Percentiles rank a stretch among this genome's conserved stretches.
Conservation (phyloP, 805 yeast genomes). For the Saturnispora zaruensis region DNA sequence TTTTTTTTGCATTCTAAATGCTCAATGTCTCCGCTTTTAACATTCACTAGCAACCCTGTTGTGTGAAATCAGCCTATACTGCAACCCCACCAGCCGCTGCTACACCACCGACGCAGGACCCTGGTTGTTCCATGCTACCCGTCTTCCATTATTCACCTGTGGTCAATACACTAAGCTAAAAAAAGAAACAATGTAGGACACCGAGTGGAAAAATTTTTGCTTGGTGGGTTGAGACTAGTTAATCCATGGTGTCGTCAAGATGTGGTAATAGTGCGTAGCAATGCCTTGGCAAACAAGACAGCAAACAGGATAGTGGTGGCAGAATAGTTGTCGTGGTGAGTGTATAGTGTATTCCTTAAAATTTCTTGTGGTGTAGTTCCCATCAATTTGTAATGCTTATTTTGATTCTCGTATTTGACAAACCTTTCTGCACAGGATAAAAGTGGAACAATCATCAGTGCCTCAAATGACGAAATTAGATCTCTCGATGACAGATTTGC, state of each 20-base stretch:
- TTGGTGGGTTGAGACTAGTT: neutral
- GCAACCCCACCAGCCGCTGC: neutral
- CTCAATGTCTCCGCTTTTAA: too few species aligned
- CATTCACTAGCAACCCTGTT: neutral
- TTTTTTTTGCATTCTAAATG: too few species aligned
- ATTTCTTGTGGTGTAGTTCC: too few species aligned
- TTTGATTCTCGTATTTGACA: neutral
- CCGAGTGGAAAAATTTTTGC: neutral
- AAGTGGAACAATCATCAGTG: neutral
- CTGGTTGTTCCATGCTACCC: neutral
- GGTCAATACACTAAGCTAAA: neutral
- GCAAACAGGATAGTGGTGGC: neutral
- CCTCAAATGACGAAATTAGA: neutral
- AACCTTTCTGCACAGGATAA: neutral
- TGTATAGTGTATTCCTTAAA: too few species aligned
- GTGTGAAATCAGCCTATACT: neutral
- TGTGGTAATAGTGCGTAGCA: neutral
- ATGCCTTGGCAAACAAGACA: neutral
- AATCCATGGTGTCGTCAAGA: neutral
- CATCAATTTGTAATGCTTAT: neutral
- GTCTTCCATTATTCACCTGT: neutral
- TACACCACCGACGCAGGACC: too few species aligned
- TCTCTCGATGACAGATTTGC: neutral
- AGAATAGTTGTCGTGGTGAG: too few species aligned
- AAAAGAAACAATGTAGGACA: neutral